Base-by-base conservation (phyloP, 345 rosid genomes). In the Rhodamnia rubescens region DNA sequence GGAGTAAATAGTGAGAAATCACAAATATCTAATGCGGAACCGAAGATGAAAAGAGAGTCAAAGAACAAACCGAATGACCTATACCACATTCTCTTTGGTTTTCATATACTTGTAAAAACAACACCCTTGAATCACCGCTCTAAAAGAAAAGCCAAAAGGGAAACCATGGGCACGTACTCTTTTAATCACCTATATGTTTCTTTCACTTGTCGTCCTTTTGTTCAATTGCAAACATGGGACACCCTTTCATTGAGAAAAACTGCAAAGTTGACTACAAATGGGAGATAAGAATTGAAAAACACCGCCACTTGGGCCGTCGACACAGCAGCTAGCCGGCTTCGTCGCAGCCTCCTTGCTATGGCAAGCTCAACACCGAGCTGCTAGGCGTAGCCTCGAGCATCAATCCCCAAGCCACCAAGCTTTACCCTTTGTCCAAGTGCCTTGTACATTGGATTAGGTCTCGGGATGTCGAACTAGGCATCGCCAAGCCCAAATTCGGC, bases 391-490 rank as follows among this genome's bases (percentile, higher is more conserved):
- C 14, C 21, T 11, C 11, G 0, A 57, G 61, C 26, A 57, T 57
- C 13, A 5, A 24, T 24, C 61, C 29, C 27, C 27, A 57, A 12
- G 32, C 18, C 32, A n/a, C 27, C 16, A 1, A 26, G 32, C 64
- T 58, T n/a, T 12, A 58, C 16, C 16, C 64, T 57, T 15, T 11
- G 7, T 58, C 32, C 56, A 5, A 11, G 7, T 58, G 64, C 15
- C n/a, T 58, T 16, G 1, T 1, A 1, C 69, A 13, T n/a, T n/a
- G 11, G 74, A 61, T 29, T 3, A 1, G 74, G 74, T 2, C 10
- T 29, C 10, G 5, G 8, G 36, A 27, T 27, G 74, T 27, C 0
- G 1, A 18, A 1, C 0, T 10, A 2, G 21, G 29, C 5, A 8
- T 61, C 18, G 74, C 42, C 5, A 0, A 27, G 20, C 36, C 40